Percentiles rank a stretch among this genome's conserved stretches.
Conservation (phyloP, 2,329 filamentous ascomycete genomes). For the Lomentospora prolificans region DNA sequence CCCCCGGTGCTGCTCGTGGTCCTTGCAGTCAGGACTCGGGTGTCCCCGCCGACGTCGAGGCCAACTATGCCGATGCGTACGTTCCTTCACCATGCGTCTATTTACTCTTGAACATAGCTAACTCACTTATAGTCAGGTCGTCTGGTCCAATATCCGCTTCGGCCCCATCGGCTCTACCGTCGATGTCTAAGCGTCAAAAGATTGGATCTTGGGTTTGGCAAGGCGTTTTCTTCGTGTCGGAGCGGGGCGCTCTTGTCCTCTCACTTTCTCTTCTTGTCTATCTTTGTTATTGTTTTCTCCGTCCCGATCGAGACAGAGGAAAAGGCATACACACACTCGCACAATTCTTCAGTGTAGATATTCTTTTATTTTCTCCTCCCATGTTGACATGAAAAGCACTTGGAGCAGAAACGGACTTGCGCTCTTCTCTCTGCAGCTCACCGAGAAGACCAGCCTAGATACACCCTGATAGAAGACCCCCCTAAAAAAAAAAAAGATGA, state of each 20-base stretch:
- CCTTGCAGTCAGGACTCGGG: constrained; percentile 16
- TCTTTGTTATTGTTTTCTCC: not conserved
- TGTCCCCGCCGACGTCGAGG: constrained; percentile 16
- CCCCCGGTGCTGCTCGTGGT: constrained; percentile 17
- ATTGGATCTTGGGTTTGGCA: not conserved
- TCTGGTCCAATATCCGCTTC: constrained; percentile 39
- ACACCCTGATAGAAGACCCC: no score
- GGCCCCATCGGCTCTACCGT: constrained; percentile 37
- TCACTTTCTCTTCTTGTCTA: not conserved
- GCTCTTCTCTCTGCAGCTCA: no score
- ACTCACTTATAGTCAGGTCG: constrained; percentile 18
- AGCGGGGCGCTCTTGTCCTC: not conserved
- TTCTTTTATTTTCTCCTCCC: not conserved
- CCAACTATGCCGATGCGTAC: constrained; percentile 10
- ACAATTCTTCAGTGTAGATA: constrained; percentile 4
- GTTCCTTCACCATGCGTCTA: not conserved
- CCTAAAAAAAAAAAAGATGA: no score
- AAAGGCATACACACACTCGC: not conserved
- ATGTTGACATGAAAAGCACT: not conserved
- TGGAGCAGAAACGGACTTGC: no score
- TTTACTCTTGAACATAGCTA: not conserved
- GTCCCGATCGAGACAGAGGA: not conserved
- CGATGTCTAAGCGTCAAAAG: constrained; percentile 2
- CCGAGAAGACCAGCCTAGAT: no score
- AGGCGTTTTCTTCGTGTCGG: not conserved